phyloP scores from a whole-genome alignment of 2,329 filamentous ascomycete genomes.

The Xylaria sp. region DNA sequence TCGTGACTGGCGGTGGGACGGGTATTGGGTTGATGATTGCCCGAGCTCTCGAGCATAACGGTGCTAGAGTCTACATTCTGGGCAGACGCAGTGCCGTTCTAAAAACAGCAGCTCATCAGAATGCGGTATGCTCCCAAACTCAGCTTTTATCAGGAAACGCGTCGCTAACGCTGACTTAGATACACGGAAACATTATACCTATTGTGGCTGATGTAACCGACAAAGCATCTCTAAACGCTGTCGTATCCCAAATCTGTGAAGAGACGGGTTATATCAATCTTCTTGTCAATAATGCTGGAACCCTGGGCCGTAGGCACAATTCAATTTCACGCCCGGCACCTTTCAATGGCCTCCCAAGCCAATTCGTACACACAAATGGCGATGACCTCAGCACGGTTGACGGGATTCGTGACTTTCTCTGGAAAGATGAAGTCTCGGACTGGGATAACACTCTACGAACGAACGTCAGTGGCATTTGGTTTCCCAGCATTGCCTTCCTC shows the following conservation, averaged over 20 bases:
- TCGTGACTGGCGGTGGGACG: constrained; percentile 36
- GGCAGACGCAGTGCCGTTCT: constrained; percentile 34
- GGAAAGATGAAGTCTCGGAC: constrained; percentile 31
- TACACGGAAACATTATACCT: background rate
- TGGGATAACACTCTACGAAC: constrained; percentile 31
- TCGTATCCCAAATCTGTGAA: constrained; percentile 23
- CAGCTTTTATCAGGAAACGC: background rate
- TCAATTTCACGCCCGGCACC: constrained; percentile 24
- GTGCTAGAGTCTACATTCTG: constrained; percentile 39
- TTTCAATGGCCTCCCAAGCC: constrained; percentile 25
- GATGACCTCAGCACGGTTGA: constrained; percentile 30
- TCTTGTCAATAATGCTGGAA: constrained; percentile 33
- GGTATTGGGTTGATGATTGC: constrained; percentile 35
- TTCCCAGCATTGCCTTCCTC: constrained; percentile 31
- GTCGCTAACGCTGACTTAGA: background rate
- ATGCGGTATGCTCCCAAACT: background rate
- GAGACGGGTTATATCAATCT: constrained; percentile 32
- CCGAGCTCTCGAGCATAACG: constrained; percentile 34
- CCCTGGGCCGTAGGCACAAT: constrained; percentile 29
- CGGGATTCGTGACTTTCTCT: constrained; percentile 32
- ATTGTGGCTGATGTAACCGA: background rate
- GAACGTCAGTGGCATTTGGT: constrained; percentile 32
- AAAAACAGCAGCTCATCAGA: background rate
- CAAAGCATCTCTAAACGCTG: constrained; percentile 22
- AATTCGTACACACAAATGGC: constrained; percentile 26